Percentiles rank a stretch among this genome's conserved stretches.
These are phyloP conservation scores for Rhizoctonia solani DNA, from an alignment of 1,284 basidiomycete genomes.

Conservation along the genomic window DNA sequence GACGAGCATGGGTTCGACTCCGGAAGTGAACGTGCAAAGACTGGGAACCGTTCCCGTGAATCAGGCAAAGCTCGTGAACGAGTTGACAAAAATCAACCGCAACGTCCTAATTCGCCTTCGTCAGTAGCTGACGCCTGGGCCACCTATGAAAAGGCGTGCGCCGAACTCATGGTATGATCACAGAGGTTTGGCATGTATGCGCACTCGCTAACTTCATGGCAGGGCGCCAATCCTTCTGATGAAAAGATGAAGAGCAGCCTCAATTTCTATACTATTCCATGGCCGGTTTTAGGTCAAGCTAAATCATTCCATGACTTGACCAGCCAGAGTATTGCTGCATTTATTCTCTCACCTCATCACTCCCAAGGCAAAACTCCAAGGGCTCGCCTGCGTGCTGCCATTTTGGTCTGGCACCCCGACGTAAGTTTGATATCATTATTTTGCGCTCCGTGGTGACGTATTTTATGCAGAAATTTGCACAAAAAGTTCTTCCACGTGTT, in stretches of 20 bases:
- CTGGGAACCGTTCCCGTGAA: constrained; percentile 16
- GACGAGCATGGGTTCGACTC: background rate
- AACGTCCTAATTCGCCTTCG: background rate
- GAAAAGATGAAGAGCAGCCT: constrained; percentile 21
- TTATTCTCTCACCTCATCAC: constrained; percentile 16
- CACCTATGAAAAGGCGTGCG: constrained; percentile 14
- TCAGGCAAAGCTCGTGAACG: constrained; percentile 27
- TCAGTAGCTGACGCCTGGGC: background rate
- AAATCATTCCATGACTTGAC: constrained; percentile 30
- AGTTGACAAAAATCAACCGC: constrained; percentile 20
- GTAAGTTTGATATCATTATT: constrained; percentile 31
- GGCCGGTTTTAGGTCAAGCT: constrained; percentile 34
- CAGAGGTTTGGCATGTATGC: background rate
- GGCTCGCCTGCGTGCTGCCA: constrained; percentile 34
- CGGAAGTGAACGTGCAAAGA: constrained; percentile 10
- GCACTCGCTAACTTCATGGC: constrained; percentile 2
- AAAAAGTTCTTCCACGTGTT: constrained; percentile 21
- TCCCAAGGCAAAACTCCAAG: constrained; percentile 34
- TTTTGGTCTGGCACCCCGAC: constrained; percentile 37
- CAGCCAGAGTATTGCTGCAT: constrained; percentile 26
- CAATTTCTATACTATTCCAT: constrained; percentile 36
- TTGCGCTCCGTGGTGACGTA: constrained; percentile 7
- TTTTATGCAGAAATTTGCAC: constrained; percentile 29
- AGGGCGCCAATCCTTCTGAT: constrained; percentile 26
- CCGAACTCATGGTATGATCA: constrained; percentile 18